Evolutionary conservation across 176 grass and related monocot species (phyloP).

Genomic region (Oryza meyeriana): DNA sequence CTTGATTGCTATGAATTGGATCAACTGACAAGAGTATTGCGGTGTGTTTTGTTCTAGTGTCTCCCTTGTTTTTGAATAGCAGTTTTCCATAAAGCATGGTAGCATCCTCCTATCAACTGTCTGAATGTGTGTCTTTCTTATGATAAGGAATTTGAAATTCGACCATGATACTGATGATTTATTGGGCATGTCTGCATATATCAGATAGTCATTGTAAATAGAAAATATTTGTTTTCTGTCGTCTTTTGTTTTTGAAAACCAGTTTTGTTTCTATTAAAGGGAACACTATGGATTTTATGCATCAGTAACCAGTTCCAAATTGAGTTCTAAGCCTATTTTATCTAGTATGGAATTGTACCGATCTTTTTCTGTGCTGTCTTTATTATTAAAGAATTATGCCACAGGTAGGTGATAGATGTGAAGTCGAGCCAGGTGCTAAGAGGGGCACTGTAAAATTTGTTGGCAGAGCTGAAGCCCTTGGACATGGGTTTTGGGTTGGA

Average conservation of each 20-base stretch:
- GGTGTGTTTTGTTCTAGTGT: background rate
- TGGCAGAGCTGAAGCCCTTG: slow-evolving; percentile 72
- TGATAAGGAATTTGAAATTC: background rate
- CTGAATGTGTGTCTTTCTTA: background rate
- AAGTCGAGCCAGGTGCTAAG: slow-evolving; percentile 89
- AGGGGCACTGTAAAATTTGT: slow-evolving; percentile 85
- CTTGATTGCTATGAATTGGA: background rate
- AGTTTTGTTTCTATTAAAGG: background rate
- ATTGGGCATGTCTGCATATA: background rate
- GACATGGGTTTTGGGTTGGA: slow-evolving; percentile 84
- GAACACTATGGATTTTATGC: background rate
- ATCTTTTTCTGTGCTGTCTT: background rate
- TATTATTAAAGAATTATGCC: slow-evolving; percentile 11
- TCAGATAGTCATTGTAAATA: background rate
- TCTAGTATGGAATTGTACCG: background rate
- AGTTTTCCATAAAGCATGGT: background rate
- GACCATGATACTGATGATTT: background rate
- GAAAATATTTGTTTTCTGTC: background rate
- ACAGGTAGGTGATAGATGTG: slow-evolving; percentile 88
- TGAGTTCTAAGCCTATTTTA: background rate
- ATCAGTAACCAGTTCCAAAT: background rate
- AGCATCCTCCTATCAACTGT: background rate
- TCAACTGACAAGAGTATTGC: background rate
- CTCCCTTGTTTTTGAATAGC: background rate
- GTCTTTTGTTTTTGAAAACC: background rate